Conservation (phyloP, 306 rosid species). For the Alnus glutinosa region DNA sequence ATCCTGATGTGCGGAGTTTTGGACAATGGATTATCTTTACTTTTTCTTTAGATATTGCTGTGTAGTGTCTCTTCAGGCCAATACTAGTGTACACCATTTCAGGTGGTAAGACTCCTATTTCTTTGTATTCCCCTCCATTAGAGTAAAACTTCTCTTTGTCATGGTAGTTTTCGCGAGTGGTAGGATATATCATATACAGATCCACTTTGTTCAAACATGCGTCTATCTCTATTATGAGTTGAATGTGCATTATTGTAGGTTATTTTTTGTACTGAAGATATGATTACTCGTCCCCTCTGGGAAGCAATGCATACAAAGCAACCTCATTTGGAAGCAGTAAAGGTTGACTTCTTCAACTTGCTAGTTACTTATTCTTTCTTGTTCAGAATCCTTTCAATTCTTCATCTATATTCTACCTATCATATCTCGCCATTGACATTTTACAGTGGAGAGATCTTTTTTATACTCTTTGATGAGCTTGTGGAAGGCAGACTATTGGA, state of each 20-base stretch:
- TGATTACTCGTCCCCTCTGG: slow-evolving; percentile 74
- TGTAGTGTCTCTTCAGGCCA: not conserved
- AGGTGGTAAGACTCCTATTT: not conserved
- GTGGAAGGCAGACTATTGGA: not conserved
- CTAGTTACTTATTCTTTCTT: slow-evolving; percentile 6
- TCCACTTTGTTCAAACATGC: not conserved
- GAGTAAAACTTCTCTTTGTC: not conserved
- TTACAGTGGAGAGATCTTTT: slow-evolving; percentile 1
- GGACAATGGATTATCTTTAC: not conserved
- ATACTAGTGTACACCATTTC: not conserved
- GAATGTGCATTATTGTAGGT: slow-evolving; percentile 44
- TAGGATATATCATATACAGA: not conserved
- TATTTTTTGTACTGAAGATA: slow-evolving; percentile 76
- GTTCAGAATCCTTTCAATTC: slow-evolving; percentile 3
- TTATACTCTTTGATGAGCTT: not conserved
- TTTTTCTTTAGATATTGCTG: not conserved
- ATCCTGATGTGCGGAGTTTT: not conserved
- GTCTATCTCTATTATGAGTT: not conserved
- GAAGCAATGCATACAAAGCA: slow-evolving; percentile 78
- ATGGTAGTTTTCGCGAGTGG: not conserved
- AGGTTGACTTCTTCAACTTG: slow-evolving; percentile 49
- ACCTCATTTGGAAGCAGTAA: slow-evolving; percentile 49
- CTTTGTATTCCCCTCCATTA: not conserved
- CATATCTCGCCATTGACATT: slow-evolving; percentile 14
- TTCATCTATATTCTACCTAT: slow-evolving; percentile 13